Base-by-base conservation (phyloP, 1,284 basidiomycete genomes). In the Sporisorium reilianum region DNA sequence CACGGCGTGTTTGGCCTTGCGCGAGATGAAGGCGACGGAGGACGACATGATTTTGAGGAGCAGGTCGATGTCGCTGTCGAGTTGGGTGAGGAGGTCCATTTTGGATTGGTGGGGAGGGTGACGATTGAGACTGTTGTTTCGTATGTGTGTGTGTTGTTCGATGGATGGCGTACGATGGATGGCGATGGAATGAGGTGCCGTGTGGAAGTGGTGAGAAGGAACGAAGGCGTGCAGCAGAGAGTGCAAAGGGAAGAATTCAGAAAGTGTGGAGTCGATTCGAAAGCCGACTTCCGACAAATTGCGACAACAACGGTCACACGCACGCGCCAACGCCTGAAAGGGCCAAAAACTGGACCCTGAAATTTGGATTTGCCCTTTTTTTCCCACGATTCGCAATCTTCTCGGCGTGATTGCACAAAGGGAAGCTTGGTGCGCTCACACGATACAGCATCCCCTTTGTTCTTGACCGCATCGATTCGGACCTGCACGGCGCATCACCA, bases 41-140 rank as follows among this genome's bases (percentile, higher is more conserved):
- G 78, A 78, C 1, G 78, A 78, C 78, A 80, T 80, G 54, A 80
- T 75, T 42, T 73, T 67, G 44, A 80, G 65, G 0, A 80, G 64
- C n/a, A 75, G 63, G 28, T 80, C 77, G 8, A 78, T 54, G 12
- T 69, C 61, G 20, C 36, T 57, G 34, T 80, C 78, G 11, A 80
- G 74, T 61, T 75, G 74, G 9, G 74, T 75, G 5, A 80, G 61
- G 18, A 69, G 57, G 50, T 74, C 68, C 78, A 80, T 80, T 3
- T 22, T 64, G 34, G 44, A 22, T 22, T 18, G 25, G 44, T n/a
- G 38, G 7, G 38, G 14, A 41, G 18, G 16, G 8, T 10, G 38
- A 5, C 5, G 32, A 8, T 26, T n/a, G 46, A 10, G 50, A 9
- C 36, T 12, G 30, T 23, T 28, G 6, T 34, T 28, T n/a, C n/a